Evolutionary conservation across 495 filamentous ascomycete species (phyloP), one percentile per base, ranked within the genome.

Genomic region (Hyaloscypha hepaticicola): DNA sequence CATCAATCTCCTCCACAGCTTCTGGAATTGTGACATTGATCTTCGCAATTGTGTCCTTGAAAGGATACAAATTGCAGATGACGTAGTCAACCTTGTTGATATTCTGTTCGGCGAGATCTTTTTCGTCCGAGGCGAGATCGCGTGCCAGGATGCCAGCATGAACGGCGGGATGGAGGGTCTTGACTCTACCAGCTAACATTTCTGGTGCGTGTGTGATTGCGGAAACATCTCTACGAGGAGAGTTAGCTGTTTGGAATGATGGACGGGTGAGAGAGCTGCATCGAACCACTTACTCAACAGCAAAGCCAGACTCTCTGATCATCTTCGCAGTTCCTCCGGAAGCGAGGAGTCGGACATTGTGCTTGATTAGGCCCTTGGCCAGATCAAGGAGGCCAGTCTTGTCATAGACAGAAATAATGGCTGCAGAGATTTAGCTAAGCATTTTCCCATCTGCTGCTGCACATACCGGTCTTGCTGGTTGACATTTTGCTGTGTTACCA

Each of bases 51-150:
- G 96, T 97, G 72, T 97, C 92, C 82, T 97, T 96, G 86, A 99
- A 98, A 14, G 93, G 93, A 76, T 97, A 98, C 26, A 99, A 82
- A 79, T 99, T 99, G 88, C 95, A 98, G 72, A 98, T 89, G 65
- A 98, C 93, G 73, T 89, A 99, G 84, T 98, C 93, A 52, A 99
- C 92, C 82, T 97, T 98, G 78, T 89, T 81, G 73, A 99, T 99
- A 78, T 92, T 96, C 80, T 97, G 92, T 75, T 95, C 90, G 41
- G 94, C 92, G 38, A 99, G 88, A 74, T 99, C 95, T 78, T 96
- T 92, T 81, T 96, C 90, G 76, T 99, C 95, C 29, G 92, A 91
- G 60, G 88, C 90, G 58, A 96, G 87, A 75, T 97, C 87, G 64
- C 94, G 89, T 53, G 96, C 93, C 41, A 99, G 90, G 66, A 99